Conservation (phyloP, 2,329 filamentous ascomycete genomes). For the Botrytis medusae region DNA sequence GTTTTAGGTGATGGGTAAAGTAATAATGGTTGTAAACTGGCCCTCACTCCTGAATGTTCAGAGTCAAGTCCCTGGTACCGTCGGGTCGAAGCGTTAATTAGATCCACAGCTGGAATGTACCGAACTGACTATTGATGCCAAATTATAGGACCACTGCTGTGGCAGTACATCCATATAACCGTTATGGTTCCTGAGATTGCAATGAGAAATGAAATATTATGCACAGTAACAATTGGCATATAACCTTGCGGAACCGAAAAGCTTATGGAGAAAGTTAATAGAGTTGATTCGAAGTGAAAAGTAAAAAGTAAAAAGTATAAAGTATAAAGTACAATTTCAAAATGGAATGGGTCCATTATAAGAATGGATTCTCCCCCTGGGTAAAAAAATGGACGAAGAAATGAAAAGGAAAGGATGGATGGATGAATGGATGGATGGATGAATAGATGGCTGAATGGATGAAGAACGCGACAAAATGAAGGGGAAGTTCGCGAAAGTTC, state of each 20-base stretch:
- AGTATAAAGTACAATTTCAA: no score
- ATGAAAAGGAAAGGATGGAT: background rate
- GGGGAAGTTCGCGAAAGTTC: slow-evolving; percentile 2
- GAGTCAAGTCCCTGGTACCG: background rate
- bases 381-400: background rate
- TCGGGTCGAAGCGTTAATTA: slow-evolving; percentile 1
- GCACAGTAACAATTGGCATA: background rate
- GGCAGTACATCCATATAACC: background rate
- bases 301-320: no score
- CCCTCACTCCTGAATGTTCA: background rate
- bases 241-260: background rate
- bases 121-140: background rate
- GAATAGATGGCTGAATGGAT: background rate
- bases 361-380: background rate
- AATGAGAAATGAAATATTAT: background rate
- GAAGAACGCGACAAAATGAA: background rate
- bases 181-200: background rate
- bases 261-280: background rate
- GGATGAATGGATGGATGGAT: no score
- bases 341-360: background rate
- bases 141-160: background rate
- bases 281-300: background rate
- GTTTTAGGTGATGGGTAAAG: background rate
- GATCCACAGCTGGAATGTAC: background rate
- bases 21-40: background rate